Base-by-base conservation (phyloP, 2,329 filamentous ascomycete genomes). In the Kalaharituber pfeilii region DNA sequence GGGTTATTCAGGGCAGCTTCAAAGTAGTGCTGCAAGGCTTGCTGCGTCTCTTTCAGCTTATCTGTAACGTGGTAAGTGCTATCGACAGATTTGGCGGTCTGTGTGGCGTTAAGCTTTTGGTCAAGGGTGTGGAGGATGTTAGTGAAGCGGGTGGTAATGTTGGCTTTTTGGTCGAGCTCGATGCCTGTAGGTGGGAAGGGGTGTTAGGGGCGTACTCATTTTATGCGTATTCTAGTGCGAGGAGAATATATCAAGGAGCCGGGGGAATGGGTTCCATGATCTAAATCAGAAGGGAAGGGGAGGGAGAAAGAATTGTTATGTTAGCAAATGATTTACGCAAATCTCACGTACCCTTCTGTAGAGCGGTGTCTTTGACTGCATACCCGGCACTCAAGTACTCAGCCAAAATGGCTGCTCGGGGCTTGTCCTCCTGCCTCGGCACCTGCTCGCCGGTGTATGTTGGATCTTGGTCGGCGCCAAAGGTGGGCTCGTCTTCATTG, bases 311-410 rank as follows among this genome's bases (percentile, higher is more conserved):
- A 11, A 45, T 45, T 11, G 2, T 86, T 89, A 59, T 77, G 77
- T 72, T 91, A 78, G 63, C 94, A 81, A 51, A 85, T 84, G 26
- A 69, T 73, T 55, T 81, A 78, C 27, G n/a, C n/a, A n/a, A n/a
- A n/a, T n/a, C n/a, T 13, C 2, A 39, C 42, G 18, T 4, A 47
- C 78, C 66, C 18, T 56, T 59, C 54, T 76, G 73, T 9, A 64
- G 56, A 4, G 58, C 59, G 22, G 53, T 51, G 66, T 84, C 81
- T 57, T 77, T 87, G 60, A 96, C 75, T 36, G 81, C 77, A 72
- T 98, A 98, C 63, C 91, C 91, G 65, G 95, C 86, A 9, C 91
- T 88, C 29, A 98, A 82, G 70, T 96, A 95, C 73, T 98, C 91
- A 61, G 91, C 91, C 51, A 95, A 70, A 68, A 98, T 94, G 64